phyloP scores from a whole-genome alignment of 495 filamentous ascomycete genomes.

The Chaetomium fimeti region DNA sequence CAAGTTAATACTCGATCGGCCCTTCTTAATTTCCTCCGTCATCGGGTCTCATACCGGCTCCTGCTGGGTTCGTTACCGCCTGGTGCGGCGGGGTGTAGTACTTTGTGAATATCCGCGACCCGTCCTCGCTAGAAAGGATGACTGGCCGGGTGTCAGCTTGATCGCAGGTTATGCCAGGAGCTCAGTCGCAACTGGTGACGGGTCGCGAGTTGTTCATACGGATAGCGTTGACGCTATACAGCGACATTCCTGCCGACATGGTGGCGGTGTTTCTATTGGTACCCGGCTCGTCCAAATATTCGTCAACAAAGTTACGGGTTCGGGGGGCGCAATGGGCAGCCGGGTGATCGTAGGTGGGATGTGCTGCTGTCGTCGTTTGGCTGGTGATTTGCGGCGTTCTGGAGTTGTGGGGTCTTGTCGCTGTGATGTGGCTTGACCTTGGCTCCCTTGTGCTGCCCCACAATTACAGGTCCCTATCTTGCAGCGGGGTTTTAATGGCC shows the following conservation, averaged over 20 bases:
- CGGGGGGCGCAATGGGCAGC: constrained; percentile 9
- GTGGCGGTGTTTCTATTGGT: constrained; percentile 19
- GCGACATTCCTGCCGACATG: constrained; percentile 64
- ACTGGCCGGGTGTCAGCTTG: constrained; percentile 25
- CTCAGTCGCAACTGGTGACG: constrained; percentile 2
- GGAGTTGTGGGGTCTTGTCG: constrained; percentile 30
- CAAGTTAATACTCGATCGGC: neutral
- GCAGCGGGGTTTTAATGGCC: constrained; percentile 32
- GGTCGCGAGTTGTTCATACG: constrained; percentile 43
- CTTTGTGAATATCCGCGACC: constrained; percentile 87
- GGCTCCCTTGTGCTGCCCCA: constrained; percentile 19
- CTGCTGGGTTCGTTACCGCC: constrained; percentile 48
- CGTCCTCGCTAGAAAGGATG: constrained; percentile 76
- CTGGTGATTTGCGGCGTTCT: constrained; percentile 11
- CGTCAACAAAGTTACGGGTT: neutral
- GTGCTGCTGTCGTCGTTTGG: constrained; percentile 8
- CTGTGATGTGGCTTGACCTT: constrained; percentile 35
- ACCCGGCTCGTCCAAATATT: neutral
- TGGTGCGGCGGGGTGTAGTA: constrained; percentile 91
- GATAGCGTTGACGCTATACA: constrained; percentile 91
- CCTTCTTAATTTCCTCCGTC: too few relatives aligned
- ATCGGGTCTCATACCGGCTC: constrained; percentile 17
- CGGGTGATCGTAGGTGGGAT: constrained; percentile 13
- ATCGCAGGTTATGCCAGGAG: neutral
- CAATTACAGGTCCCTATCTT: constrained; percentile 27